These are phyloP conservation scores for Penicillium desertorum DNA, from an alignment of 495 filamentous ascomycete genomes.

Conservation along the genomic window DNA sequence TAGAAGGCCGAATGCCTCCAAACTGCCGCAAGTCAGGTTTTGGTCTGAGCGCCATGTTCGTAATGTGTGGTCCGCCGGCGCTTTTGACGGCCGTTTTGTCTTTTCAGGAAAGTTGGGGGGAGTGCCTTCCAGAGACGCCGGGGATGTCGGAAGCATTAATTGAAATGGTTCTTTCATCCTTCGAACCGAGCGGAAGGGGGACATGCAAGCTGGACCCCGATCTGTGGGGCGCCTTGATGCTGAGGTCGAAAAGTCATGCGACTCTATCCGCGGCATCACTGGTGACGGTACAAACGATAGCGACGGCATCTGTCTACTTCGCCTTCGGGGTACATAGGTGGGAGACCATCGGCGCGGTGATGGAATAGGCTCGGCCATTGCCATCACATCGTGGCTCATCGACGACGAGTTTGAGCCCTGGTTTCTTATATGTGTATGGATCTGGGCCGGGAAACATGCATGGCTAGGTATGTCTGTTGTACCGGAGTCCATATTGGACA, in stretches of 20 bases:
- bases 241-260: conserved; percentile 33
- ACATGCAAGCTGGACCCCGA: conserved; percentile 33
- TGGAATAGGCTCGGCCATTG: conserved; percentile 22
- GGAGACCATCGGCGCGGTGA: conserved; percentile 35
- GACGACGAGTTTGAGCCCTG: conserved; percentile 24
- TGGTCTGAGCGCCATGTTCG: conserved; percentile 48
- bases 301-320: conserved; percentile 32
- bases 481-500: conserved; percentile 31
- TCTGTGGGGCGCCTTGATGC: conserved; percentile 29
- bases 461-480: conserved; percentile 20
- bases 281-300: conserved; percentile 30
- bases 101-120: conserved; percentile 19
- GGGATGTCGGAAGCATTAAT: conserved; percentile 41
- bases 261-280: conserved; percentile 17
- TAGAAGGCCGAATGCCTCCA: conserved; percentile 43
- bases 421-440: conserved; percentile 30
- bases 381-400: conserved; percentile 26
- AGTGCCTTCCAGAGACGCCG: conserved; percentile 31
- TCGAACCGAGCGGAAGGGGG: conserved; percentile 48
- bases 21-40: conserved; percentile 34
- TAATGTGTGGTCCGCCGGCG: conserved; percentile 28
- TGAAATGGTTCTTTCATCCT: conserved; percentile 50
- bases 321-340: conserved; percentile 30
- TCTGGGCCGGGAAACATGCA: conserved; percentile 24
- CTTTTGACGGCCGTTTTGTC: conserved; percentile 18